Evolutionary conservation across 805 yeast species (phyloP), one percentile per base, ranked within the genome.

Genomic region (Zygosaccharomyces lentus): DNA sequence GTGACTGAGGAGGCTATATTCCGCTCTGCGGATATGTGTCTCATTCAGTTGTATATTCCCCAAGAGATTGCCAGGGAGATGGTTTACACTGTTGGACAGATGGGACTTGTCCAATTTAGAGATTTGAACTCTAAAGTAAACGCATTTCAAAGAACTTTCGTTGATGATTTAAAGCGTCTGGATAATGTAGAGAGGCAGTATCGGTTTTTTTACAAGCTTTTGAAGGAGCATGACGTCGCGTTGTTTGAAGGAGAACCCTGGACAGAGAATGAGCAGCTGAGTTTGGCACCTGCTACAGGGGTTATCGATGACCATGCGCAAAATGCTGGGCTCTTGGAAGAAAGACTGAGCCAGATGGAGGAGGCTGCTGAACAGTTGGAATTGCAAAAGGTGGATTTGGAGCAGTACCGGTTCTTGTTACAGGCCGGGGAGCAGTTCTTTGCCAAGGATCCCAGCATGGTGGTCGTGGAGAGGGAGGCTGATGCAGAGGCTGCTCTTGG

Each of bases 11-110:
- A 66, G 47, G 70, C 69, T 25, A 62, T 66, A 44, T 66, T 66
- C 58, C 67, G 96, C 75, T 90, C 98, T 47, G 98, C 98, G 83
- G 95, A 87, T 61, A 95, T 93, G 98, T 80, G 95, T 40, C 77
- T 90, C 57, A 85, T 91, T 43, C 96, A 93, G 71, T 74, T 93
- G 56, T 91, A 87, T 66, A 80, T 93, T 49, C 91, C 98, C 7
- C 81, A 87, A 23, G 99, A 93, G 68, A 82, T 86, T 36, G 80
- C 96, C 6, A 74, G 97, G 52, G 95, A 89, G 49, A 80, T 88
- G 31, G 83, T 89, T n/a, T 78, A 87, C 47, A 79, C 87, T 23
- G 71, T 93, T 30, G 99, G 99, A 4, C 88, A 87, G 54, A 72
- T 87, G 62, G 95, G 96, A 21, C 71, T 80, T 49, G 77, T 93